Evolutionary conservation across 345 rosid genomes (phyloP).

Genomic region (Ceriops tagal): DNA sequence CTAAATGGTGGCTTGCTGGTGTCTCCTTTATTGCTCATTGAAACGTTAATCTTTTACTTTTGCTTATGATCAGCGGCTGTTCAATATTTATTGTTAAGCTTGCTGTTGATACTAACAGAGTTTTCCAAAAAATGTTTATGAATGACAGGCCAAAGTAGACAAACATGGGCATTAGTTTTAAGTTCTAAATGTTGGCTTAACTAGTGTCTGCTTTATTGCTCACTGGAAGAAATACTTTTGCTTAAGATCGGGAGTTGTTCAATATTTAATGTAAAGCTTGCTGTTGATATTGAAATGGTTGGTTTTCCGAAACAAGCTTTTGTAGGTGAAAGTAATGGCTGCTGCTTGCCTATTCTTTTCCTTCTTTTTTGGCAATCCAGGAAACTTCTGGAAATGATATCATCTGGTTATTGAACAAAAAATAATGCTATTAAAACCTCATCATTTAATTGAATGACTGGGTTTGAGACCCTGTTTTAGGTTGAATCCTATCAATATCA

Average conservation of each 20-base stretch:
- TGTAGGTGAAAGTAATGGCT: not conserved
- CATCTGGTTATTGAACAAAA: not conserved
- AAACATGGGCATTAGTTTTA: not conserved
- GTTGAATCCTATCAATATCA: not conserved
- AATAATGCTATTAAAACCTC: not conserved
- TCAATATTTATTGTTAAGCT: too few species aligned
- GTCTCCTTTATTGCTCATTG: not conserved
- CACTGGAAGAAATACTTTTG: not conserved
- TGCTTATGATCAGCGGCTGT: too few species aligned
- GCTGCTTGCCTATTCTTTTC: too few species aligned
- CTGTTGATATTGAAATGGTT: not conserved
- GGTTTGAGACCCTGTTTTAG: not conserved
- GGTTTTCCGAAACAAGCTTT: not conserved
- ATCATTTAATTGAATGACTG: not conserved
- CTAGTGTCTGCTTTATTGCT: not conserved
- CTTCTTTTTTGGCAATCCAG: too few species aligned
- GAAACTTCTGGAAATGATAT: not conserved
- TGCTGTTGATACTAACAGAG: too few species aligned
- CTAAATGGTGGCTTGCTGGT: conserved; percentile 1
- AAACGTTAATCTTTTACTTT: not conserved
- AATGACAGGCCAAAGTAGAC: not conserved
- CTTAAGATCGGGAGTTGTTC: too few species aligned
- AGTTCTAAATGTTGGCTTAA: conserved; percentile 7
- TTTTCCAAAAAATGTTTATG: not conserved
- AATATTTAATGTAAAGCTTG: too few species aligned